Evolutionary conservation across 768 basidiomycete species (phyloP), one percentile per base, ranked within the genome.

Genomic region (Holtermannia corniformis): DNA sequence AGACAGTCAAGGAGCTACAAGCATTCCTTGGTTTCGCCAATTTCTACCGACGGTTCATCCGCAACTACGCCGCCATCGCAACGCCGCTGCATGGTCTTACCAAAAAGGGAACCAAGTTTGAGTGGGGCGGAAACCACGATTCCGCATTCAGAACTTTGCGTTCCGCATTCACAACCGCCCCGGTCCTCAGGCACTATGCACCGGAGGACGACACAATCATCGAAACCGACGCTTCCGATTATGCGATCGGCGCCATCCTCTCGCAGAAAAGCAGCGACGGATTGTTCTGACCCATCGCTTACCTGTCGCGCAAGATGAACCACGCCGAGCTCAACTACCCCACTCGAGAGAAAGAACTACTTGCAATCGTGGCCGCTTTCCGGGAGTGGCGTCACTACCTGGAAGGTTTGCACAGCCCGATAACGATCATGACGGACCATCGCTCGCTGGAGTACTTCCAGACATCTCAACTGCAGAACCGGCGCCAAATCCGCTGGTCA

Each of bases 281-380:
- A n/a, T n/a, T n/a, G n/a, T 4, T 4, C 41, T 49, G 20, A 26
- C 37, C 21, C 10, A 44, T 13, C n/a, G 51, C 56, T 12, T 54
- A 59, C 32, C 49, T 23, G 46, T 59, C 62, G 24, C 59, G 65
- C 40, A 53, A 65, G 41, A 54, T 64, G 22, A 44, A 22, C 20
- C 14, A 63, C 32, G n/a, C n/a, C n/a, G 74, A 81, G 58, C 27
- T 57, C 0, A 80, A 80, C 60, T 80, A 80, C 54, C 67, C 78
- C 7, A 73, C 77, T 22, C 73, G 80, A 51, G 74, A 81, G 55
- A 75, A 76, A 53, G 79, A 81, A 67, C 62, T 79, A 20, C 68
- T 80, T 0, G 76, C 75, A 2, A 73, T 80, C 51, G 61, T 79
- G n/a, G 25, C 61, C 23, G 70, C 71, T 0, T 52, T 54, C 37